Percentiles rank a stretch among this genome's conserved stretches.
phyloP scores from a whole-genome alignment of 495 filamentous ascomycete genomes.

The Penicillium canescens region DNA sequence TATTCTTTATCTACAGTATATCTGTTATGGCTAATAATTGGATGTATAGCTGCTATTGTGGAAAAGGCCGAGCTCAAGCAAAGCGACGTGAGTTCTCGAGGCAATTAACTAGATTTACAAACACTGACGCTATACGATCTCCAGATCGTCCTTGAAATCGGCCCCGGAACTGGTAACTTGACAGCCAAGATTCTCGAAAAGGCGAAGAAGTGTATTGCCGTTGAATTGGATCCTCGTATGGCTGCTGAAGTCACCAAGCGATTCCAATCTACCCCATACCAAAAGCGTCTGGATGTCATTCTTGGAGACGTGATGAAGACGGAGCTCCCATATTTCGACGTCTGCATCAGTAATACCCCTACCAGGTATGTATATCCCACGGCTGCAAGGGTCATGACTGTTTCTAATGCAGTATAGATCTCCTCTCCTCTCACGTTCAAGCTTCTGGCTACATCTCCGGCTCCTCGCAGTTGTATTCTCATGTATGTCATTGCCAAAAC shows the following conservation, averaged over 20 bases:
- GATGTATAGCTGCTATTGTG: conserved; percentile 55
- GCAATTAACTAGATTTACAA: background rate
- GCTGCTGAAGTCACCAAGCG: conserved; percentile 94
- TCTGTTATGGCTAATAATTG: background rate
- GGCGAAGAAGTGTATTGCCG: conserved; percentile 83
- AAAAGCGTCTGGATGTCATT: conserved; percentile 78
- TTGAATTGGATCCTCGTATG: conserved; percentile 96
- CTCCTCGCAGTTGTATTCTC: conserved; percentile 76
- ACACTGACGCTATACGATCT: conserved; percentile 2
- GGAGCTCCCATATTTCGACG: conserved; percentile 82
- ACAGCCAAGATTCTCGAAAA: conserved; percentile 86
- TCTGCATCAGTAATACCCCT: conserved; percentile 92
- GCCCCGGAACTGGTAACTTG: conserved; percentile 81
- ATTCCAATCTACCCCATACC: conserved; percentile 79
- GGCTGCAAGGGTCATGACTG: background rate
- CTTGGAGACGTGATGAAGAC: conserved; percentile 94
- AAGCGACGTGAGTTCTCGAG: conserved; percentile 59
- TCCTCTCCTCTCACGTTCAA: conserved; percentile 89
- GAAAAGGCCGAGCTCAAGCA: conserved; percentile 89
- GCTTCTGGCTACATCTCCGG: conserved; percentile 74
- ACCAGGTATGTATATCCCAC: conserved; percentile 54
- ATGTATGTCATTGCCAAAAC: conserved; percentile 54
- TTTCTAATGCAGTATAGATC: conserved; percentile 54
- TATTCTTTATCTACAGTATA: background rate
- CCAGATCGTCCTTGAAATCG: conserved; percentile 69